phyloP scores from a whole-genome alignment of 169 alveolate species.

The Plasmodium blacklocki region DNA sequence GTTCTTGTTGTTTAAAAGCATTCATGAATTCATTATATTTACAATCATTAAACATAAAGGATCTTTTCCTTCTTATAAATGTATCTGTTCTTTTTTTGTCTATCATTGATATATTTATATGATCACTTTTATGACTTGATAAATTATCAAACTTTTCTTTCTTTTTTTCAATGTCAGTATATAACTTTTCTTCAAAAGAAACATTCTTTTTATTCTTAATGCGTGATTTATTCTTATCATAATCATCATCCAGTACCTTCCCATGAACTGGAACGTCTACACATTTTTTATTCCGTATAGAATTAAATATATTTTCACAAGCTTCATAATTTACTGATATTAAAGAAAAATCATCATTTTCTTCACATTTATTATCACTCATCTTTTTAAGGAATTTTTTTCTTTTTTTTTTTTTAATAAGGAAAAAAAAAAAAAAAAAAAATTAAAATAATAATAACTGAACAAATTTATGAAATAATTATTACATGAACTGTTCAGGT shows the following conservation, averaged over 20 bases:
- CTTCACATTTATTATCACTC: neutral
- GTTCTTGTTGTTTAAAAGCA: conserved; percentile 60
- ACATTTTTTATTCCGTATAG: conserved; percentile 1
- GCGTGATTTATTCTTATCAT: neutral
- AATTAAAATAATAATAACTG: neutral
- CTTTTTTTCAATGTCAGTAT: neutral
- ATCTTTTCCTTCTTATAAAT: conserved; percentile 13
- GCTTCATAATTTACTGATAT: conserved; percentile 43
- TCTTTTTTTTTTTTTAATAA: neutral
- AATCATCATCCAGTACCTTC: neutral
- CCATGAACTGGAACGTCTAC: conserved; percentile 35
- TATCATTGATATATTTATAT: conserved; percentile 1
- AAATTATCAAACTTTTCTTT: neutral
- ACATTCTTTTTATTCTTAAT: conserved; percentile 19
- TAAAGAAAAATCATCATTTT: conserved; percentile 6
- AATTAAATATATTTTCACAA: conserved; percentile 18
- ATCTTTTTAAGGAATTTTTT: neutral
- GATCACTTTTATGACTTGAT: neutral
- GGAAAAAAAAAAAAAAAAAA: neutral
- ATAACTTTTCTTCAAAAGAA: conserved; percentile 9
- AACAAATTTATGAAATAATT: neutral
- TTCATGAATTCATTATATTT: conserved; percentile 36
- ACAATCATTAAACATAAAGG: conserved; percentile 6
- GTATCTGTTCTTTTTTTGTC: conserved; percentile 28
- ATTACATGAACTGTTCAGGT: no score